phyloP scores from a whole-genome alignment of 2,329 filamentous ascomycete genomes.

The Verticillium nubilum region DNA sequence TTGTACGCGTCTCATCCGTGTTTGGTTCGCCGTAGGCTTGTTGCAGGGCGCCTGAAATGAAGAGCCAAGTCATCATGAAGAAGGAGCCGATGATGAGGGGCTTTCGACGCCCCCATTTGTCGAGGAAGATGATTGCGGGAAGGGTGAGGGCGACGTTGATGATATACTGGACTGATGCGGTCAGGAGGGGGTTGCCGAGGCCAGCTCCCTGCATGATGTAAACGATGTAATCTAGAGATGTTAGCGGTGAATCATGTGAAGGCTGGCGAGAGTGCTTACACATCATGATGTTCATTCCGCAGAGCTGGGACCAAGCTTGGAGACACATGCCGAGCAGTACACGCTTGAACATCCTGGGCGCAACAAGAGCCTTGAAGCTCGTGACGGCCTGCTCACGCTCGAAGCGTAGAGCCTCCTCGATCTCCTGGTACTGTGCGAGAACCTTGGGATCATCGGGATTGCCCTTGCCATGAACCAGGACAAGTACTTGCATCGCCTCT shows the following conservation, averaged over 20 bases:
- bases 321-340: conserved; percentile 52
- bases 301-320: conserved; percentile 55
- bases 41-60: conserved; percentile 57
- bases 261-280: conserved; percentile 16
- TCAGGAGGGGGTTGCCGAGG: conserved; percentile 51
- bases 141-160: conserved; percentile 58
- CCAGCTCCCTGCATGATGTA: conserved; percentile 56
- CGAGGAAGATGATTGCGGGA: conserved; percentile 55
- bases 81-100: conserved; percentile 51
- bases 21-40: conserved; percentile 52
- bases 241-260: not conserved
- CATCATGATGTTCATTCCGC: conserved; percentile 57
- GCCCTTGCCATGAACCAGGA: conserved; percentile 51
- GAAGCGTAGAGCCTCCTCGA: conserved; percentile 47
- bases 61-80: conserved; percentile 56
- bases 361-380: conserved; percentile 43
- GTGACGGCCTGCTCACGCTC: conserved; percentile 45
- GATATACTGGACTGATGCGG: conserved; percentile 57
- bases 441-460: conserved; percentile 53
- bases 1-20: conserved; percentile 27
- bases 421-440: conserved; percentile 58
- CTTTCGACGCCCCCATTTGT: conserved; percentile 52
- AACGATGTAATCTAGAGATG: conserved; percentile 42
- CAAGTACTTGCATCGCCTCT: conserved; percentile 54
- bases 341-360: conserved; percentile 48